phyloP scores from a whole-genome alignment of 306 rosid genomes.

The Castanea sativa region DNA sequence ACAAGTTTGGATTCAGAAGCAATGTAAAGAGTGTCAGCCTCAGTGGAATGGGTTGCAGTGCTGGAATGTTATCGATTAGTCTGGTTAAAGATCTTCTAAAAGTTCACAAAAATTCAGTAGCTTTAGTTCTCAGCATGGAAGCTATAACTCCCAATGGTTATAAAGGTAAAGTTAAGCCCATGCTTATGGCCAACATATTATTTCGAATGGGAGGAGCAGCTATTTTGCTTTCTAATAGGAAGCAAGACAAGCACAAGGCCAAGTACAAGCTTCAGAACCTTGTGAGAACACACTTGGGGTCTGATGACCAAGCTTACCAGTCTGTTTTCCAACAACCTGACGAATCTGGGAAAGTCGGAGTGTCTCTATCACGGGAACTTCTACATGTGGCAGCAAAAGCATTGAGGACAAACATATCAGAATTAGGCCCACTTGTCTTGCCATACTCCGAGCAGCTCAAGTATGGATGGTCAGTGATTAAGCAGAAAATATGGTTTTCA shows the following conservation, averaged over 20 bases:
- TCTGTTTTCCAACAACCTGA: conserved; percentile 59
- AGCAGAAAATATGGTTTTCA: conserved; percentile 27
- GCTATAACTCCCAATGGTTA: conserved; percentile 60
- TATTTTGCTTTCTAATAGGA: conserved; percentile 55
- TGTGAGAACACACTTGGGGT: conserved; percentile 60
- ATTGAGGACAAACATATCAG: conserved; percentile 44
- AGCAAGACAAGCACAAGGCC: conserved; percentile 42
- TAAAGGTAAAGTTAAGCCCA: conserved; percentile 46
- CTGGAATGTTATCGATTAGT: conserved; percentile 58
- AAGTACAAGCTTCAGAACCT: conserved; percentile 64
- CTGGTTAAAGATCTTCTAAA: conserved; percentile 59
- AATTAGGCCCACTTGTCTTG: conserved; percentile 55
- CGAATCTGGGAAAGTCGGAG: conserved; percentile 44
- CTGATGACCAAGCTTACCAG: conserved; percentile 51
- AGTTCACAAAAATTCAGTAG: conserved; percentile 58
- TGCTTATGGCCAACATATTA: conserved; percentile 55
- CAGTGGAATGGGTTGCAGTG: conserved; percentile 85
- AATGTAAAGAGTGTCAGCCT: conserved; percentile 52
- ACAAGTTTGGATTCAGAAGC: conserved; percentile 67
- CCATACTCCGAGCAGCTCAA: conserved; percentile 62
- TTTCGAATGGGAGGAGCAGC: conserved; percentile 81
- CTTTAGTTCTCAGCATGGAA: conserved; percentile 70
- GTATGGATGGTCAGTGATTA: conserved; percentile 37
- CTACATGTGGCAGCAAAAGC: conserved; percentile 56
- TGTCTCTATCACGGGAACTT: conserved; percentile 51